A percentile compares a stretch with the other conserved stretches of the same genome.
These are phyloP conservation scores for Dendryphion nanum DNA, from an alignment of 2,329 filamentous ascomycete genomes.

Conservation along the genomic window DNA sequence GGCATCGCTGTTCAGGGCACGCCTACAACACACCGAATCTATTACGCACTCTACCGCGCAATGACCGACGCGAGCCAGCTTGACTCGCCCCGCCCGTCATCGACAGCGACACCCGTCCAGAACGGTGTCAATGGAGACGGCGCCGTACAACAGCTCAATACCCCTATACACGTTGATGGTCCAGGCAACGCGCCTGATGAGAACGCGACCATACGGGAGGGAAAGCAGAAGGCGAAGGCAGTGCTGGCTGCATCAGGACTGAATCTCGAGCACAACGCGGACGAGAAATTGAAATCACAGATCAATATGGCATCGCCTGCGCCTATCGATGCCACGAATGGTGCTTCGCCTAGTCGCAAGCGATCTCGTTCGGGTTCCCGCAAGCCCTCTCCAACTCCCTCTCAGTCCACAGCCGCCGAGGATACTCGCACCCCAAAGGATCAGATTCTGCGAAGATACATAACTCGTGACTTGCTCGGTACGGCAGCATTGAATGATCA, in stretches of 20 bases:
- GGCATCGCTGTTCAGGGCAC: conserved; percentile 20
- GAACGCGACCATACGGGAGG: conserved; percentile 53
- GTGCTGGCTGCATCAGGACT: conserved; percentile 55
- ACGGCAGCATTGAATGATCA: conserved; percentile 54
- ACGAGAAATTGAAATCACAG: conserved; percentile 21
- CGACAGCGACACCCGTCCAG: conserved; percentile 26
- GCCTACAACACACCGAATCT: conserved; percentile 27
- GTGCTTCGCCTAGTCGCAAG: conserved; percentile 53
- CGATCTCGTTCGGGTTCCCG: conserved; percentile 60
- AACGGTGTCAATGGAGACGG: conserved; percentile 32
- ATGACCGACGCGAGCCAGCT: conserved; percentile 15
- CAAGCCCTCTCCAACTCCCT: conserved; percentile 42
- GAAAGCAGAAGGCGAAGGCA: conserved; percentile 61
- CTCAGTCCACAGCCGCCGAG: conserved; percentile 37
- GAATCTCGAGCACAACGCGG: conserved; percentile 30
- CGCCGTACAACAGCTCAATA: conserved; percentile 34
- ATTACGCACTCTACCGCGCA: conserved; percentile 9
- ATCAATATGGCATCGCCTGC: conserved; percentile 28
- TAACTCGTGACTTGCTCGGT: conserved; percentile 62
- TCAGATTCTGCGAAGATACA: conserved; percentile 59
- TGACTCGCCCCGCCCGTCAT: conserved; percentile 17
- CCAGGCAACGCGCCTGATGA: conserved; percentile 26
- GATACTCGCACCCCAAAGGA: conserved; percentile 21
- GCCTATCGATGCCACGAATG: conserved; percentile 45
- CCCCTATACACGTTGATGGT: conserved; percentile 23